Evolutionary conservation across 1,139 yeast species (phyloP), one percentile per base, ranked within the genome.

Genomic region (Pichia sorboxylosa): DNA sequence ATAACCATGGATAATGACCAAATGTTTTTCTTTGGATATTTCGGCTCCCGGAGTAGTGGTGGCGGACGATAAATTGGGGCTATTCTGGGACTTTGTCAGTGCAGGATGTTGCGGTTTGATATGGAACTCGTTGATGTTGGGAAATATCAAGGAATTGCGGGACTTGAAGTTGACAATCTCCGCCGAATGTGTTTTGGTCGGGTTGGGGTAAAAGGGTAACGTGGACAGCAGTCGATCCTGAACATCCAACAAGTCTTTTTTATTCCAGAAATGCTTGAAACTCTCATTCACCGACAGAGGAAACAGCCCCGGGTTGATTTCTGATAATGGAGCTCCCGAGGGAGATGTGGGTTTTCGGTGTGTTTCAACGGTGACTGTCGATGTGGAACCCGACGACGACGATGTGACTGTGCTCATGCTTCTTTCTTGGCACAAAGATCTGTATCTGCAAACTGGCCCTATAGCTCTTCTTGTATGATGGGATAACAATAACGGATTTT

Each of bases 1-100:
- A 46, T 80, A 79, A 0, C 92, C 92, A 53, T 80, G 92, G 6
- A 79, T 58, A 55, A 80, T 58, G 1, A 80, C 65, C 25, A 79
- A 54, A 54, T 79, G 87, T 37, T 73, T 68, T 39, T 30, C 37
- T 11, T 30, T 53, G 16, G 13, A n/a, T n/a, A 9, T 18, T 13
- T 13, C 13, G n/a, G 24, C 6, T n/a, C n/a, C n/a, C n/a, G n/a
- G n/a, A n/a, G n/a, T n/a, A n/a, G n/a, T n/a, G n/a, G n/a, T n/a
- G n/a, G n/a, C n/a, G n/a, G n/a, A n/a, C n/a, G n/a, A n/a, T n/a
- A n/a, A n/a, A n/a, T n/a, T n/a, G n/a, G n/a, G n/a, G n/a, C n/a
- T n/a, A 18, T 24, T 13, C 22, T 28, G 13, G 6, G n/a, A 49
- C 2, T 55, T 52, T 4, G 56, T 54, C 22, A 2, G 11, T 8